Evolutionary conservation across 139 green algal genomes (phyloP).

Genomic region (Chlamydomonas asymmetrica): DNA sequence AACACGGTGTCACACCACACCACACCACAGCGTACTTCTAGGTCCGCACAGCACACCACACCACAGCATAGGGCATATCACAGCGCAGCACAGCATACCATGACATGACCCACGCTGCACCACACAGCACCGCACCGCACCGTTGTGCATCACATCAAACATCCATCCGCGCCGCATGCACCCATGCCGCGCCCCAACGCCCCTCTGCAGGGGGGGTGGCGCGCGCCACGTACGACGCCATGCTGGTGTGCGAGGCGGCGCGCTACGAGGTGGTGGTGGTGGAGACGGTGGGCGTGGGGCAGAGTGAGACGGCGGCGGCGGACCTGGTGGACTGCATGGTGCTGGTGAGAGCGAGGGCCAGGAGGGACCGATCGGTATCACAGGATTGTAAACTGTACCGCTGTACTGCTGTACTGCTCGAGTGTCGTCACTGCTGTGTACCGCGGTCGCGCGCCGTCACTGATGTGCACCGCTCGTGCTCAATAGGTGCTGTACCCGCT

Average conservation of each 20-base stretch:
- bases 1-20: no score
- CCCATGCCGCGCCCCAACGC: not conserved
- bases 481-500: no score
- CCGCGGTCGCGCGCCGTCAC: no score
- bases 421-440: no score
- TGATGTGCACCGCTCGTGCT: no score
- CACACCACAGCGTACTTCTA: no score
- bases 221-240: constrained; percentile 58
- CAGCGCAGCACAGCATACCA: no score
- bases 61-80: no score
- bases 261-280: constrained; percentile 50
- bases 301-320: constrained; percentile 61
- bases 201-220: constrained; percentile 49
- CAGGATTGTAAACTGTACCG: not conserved
- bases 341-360: constrained; percentile 54
- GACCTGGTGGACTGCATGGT: constrained; percentile 66
- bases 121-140: not conserved
- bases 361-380: not conserved
- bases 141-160: not conserved
- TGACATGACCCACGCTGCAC: not conserved
- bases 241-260: constrained; percentile 59
- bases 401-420: no score
- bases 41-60: no score
- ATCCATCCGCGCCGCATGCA: not conserved
- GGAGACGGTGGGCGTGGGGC: no score